Conservation (phyloP, 441 rosid genomes). For the Gossypium lobatum region DNA sequence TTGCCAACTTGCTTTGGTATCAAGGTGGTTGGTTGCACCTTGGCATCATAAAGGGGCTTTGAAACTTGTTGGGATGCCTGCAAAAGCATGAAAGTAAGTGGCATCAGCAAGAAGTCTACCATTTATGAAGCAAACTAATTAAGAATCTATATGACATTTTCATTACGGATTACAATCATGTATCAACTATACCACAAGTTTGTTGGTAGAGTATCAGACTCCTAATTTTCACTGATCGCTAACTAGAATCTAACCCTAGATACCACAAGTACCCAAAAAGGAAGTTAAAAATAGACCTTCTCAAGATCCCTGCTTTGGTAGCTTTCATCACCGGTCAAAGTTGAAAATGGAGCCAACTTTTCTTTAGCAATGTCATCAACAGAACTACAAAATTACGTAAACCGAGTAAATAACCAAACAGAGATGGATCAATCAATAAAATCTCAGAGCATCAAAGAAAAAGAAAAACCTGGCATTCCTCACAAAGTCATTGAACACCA, state of each 20-base stretch:
- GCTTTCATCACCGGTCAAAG: slow-evolving; percentile 70
- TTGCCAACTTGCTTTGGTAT: slow-evolving; percentile 97
- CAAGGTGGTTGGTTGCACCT: slow-evolving; percentile 83
- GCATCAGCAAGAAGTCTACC: slow-evolving; percentile 18
- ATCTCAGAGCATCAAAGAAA: slow-evolving; percentile 7
- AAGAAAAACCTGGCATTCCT: slow-evolving; percentile 66
- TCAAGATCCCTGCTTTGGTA: slow-evolving; percentile 95
- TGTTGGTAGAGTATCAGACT: not conserved
- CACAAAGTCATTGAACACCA: slow-evolving; percentile 69
- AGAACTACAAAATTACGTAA: slow-evolving; percentile 43
- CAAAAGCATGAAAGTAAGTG: slow-evolving; percentile 15
- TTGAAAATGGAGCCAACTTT: slow-evolving; percentile 72
- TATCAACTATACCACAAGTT: not conserved
- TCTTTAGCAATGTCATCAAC: slow-evolving; percentile 69
- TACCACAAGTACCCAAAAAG: not conserved
- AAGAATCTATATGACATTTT: not conserved
- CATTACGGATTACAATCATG: not conserved
- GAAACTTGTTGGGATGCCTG: slow-evolving; percentile 87
- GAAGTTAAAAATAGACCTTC: slow-evolving; percentile 48
- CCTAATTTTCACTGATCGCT: not conserved
- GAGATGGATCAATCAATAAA: not conserved
- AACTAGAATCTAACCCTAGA: not conserved
- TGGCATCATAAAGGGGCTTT: slow-evolving; percentile 68
- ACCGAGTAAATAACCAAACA: slow-evolving; percentile 19
- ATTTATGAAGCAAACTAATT: slow-evolving; percentile 3